Evolutionary conservation across 306 rosid genomes (phyloP).

Genomic region (Cucumis sativus): DNA sequence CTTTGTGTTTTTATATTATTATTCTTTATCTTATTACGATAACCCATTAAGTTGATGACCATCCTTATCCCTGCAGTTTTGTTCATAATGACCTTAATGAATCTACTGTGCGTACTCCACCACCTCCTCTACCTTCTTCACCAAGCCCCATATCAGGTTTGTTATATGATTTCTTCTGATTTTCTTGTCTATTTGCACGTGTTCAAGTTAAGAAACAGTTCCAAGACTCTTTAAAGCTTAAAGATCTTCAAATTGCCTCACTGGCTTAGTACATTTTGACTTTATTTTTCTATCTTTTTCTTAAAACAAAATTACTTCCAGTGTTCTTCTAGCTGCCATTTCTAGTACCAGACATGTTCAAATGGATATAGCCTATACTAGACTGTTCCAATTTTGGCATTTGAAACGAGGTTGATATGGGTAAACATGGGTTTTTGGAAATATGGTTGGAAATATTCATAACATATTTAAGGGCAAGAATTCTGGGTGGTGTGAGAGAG

Average conservation of each 20-base stretch:
- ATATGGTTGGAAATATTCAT: not conserved
- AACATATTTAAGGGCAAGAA: not conserved
- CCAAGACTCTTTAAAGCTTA: not conserved
- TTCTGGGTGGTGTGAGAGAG: not conserved
- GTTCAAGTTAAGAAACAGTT: not conserved
- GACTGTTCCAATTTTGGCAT: not conserved
- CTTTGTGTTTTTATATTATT: not conserved
- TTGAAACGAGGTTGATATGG: not conserved
- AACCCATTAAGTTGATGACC: not conserved
- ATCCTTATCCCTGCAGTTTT: conserved; percentile 39
- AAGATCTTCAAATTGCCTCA: not conserved
- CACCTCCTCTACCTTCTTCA: conserved; percentile 30
- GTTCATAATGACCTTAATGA: conserved; percentile 17
- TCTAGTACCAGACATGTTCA: not conserved
- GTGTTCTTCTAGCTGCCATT: not conserved
- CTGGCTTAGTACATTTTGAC: not conserved
- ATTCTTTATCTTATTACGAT: not conserved
- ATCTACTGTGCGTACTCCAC: conserved; percentile 18
- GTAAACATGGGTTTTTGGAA: not conserved
- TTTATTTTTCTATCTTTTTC: not conserved
- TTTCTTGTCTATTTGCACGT: not conserved
- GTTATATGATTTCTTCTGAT: not conserved
- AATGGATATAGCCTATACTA: not conserved
- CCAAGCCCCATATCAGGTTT: conserved; percentile 9
- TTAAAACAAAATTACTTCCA: not conserved